A percentile compares a stretch with the other conserved stretches of the same genome.
phyloP scores from a whole-genome alignment of 2,329 filamentous ascomycete species.

The Claviceps arundinis region DNA sequence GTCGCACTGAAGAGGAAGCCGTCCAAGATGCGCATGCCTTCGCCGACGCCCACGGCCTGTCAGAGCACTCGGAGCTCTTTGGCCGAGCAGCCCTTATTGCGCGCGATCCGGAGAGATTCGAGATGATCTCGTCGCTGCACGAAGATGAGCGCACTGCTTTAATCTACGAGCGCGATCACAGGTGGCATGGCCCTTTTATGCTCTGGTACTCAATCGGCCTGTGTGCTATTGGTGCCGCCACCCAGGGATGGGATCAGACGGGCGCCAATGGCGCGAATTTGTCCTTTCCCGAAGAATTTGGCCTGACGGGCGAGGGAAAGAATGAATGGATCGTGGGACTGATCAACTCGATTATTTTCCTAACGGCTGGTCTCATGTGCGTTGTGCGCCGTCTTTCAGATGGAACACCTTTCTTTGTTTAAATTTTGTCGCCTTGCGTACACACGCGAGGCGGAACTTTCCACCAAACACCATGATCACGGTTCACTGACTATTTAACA shows the following conservation, averaged over 20 bases:
- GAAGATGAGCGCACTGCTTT: conserved; percentile 20
- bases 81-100: conserved; percentile 16
- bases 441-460: not conserved
- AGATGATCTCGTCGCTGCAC: conserved; percentile 10
- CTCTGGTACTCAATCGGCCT: conserved; percentile 30
- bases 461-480: no score
- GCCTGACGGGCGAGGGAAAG: conserved; percentile 22
- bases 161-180: conserved; percentile 38
- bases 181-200: conserved; percentile 35
- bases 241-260: conserved; percentile 50
- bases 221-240: conserved; percentile 42
- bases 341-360: conserved; percentile 18
- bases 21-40: conserved; percentile 32
- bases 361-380: conserved; percentile 45
- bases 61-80: conserved; percentile 29
- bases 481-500: not conserved
- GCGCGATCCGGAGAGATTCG: conserved; percentile 13
- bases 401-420: no score
- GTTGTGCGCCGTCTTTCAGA: conserved; percentile 8
- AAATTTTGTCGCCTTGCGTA: not conserved
- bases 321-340: conserved; percentile 26
- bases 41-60: conserved; percentile 31
- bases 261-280: conserved; percentile 47
- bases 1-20: conserved; percentile 11
- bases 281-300: conserved; percentile 36